A percentile compares a stretch with the other conserved stretches of the same genome.
phyloP scores from a whole-genome alignment of 352 stramenopile species.

The Globisporangium viniferum region DNA sequence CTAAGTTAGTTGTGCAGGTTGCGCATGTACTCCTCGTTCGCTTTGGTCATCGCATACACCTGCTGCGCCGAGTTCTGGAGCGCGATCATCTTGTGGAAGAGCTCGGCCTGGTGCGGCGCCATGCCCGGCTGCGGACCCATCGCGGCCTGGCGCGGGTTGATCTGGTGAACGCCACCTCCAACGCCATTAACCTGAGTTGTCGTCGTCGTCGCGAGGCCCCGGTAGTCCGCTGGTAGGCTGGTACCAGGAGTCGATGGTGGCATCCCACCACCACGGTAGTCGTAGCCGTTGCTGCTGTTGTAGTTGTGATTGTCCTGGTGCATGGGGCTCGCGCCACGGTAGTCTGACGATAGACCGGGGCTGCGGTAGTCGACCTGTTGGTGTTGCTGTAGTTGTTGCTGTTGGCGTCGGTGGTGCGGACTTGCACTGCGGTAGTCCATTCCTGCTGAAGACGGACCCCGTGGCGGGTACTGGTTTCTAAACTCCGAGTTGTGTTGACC shows the following conservation, averaged over 20 bases:
- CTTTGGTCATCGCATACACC: slow-evolving; percentile 15
- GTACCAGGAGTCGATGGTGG: neutral
- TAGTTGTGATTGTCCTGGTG: neutral
- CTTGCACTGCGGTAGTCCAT: neutral
- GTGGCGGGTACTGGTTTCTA: neutral
- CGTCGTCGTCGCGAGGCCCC: neutral
- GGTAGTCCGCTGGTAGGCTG: neutral
- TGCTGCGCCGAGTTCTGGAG: slow-evolving; percentile 18
- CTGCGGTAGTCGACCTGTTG: neutral
- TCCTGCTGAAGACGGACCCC: neutral
- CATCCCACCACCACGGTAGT: neutral
- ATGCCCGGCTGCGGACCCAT: slow-evolving; percentile 14
- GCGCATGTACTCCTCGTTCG: slow-evolving; percentile 18
- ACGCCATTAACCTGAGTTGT: neutral
- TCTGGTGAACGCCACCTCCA: neutral
- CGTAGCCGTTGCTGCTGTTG: neutral
- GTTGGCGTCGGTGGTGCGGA: neutral
- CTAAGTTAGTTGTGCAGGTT: slow-evolving; percentile 4
- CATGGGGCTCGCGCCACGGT: neutral
- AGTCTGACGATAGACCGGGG: neutral
- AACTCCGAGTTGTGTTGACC: neutral
- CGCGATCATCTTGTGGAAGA: slow-evolving; percentile 17
- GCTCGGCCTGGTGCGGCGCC: slow-evolving; percentile 10
- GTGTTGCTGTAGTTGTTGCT: neutral
- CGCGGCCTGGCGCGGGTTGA: neutral